Percentiles rank a stretch among this genome's conserved stretches.
Evolutionary conservation across 148 eudicot species (phyloP).

Genomic region (Rhododendron simsii): DNA sequence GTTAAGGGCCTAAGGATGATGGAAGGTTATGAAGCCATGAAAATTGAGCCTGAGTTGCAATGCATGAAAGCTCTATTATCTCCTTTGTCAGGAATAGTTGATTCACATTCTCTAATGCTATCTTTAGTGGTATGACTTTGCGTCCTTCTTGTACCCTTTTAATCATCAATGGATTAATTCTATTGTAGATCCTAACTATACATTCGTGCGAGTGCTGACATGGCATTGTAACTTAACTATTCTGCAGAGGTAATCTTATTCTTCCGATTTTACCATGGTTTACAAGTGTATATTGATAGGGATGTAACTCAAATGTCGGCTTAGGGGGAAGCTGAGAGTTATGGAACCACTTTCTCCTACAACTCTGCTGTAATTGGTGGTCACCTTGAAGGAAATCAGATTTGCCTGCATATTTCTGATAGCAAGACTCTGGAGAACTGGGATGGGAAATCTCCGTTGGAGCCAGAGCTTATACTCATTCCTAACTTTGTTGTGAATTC

Average conservation of each 20-base stretch:
- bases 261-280: slow-evolving; percentile 21
- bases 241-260: background rate
- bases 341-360: slow-evolving; percentile 73
- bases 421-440: slow-evolving; percentile 40
- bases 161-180: background rate
- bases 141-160: slow-evolving; percentile 9
- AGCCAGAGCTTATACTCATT: slow-evolving; percentile 61
- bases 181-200: background rate
- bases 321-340: slow-evolving; percentile 94
- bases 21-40: slow-evolving; percentile 72
- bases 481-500: slow-evolving; percentile 76
- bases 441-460: slow-evolving; percentile 32
- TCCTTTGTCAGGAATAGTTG: slow-evolving; percentile 81
- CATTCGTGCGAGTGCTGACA: background rate
- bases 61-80: slow-evolving; percentile 77
- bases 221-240: background rate
- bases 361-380: slow-evolving; percentile 81
- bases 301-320: slow-evolving; percentile 44
- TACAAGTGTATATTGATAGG: slow-evolving; percentile 56
- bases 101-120: slow-evolving; percentile 78
- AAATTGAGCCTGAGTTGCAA: slow-evolving; percentile 71
- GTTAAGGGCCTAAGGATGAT: slow-evolving; percentile 69
- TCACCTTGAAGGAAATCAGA: slow-evolving; percentile 37
- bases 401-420: slow-evolving; percentile 61
- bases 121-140: slow-evolving; percentile 56